Percentiles rank a stretch among this genome's conserved stretches.
Evolutionary conservation across 441 rosid genomes (phyloP).

Genomic region (Brassica balearica): DNA sequence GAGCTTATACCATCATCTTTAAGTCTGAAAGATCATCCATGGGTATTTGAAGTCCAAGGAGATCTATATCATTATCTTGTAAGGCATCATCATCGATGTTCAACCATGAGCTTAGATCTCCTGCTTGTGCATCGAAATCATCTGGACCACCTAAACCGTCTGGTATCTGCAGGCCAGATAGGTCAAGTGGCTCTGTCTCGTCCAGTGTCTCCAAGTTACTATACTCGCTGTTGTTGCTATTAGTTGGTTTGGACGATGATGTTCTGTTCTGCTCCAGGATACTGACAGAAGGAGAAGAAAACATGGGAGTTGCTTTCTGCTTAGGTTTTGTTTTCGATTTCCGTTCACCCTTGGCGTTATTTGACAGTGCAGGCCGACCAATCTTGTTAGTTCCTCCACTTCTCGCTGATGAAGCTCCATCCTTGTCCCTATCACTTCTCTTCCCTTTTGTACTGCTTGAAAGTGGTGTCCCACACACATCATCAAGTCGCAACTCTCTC

Average conservation of each 20-base stretch:
- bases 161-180: conserved; percentile 72
- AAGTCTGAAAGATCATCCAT: conserved; percentile 99
- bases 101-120: conserved; percentile 94
- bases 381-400: conserved; percentile 78
- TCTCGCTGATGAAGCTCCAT: conserved; percentile 76
- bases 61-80: conserved; percentile 72
- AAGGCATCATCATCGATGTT: conserved; percentile 92
- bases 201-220: conserved; percentile 70
- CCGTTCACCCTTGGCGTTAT: conserved; percentile 83
- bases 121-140: conserved; percentile 62
- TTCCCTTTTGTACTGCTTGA: conserved; percentile 88
- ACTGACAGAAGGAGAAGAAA: conserved; percentile 57
- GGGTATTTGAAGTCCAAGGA: conserved; percentile 96
- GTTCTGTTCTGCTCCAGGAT: conserved; percentile 69
- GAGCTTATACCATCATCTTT: conserved; percentile 89
- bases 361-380: conserved; percentile 77
- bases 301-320: conserved; percentile 82
- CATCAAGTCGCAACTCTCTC: conserved; percentile 87
- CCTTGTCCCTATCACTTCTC: conserved; percentile 98
- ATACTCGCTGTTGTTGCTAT: conserved; percentile 59
- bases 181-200: conserved; percentile 72
- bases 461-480: conserved; percentile 79
- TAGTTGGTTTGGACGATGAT: conserved; percentile 54
- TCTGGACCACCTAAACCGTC: conserved; percentile 67
- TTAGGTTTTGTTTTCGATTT: conserved; percentile 88